Base-by-base conservation (phyloP, 345 rosid species). In the Arabis hirsuta region DNA sequence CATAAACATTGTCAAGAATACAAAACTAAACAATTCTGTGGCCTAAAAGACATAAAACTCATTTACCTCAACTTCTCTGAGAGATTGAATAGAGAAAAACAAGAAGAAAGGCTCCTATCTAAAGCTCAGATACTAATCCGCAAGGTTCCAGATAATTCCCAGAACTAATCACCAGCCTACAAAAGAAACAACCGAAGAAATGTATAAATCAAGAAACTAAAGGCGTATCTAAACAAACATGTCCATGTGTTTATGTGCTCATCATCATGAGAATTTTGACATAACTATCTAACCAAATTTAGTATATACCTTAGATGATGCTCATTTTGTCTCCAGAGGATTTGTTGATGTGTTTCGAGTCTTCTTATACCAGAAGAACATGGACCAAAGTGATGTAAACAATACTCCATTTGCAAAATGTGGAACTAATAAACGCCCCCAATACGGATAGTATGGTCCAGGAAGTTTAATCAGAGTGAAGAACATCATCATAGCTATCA, bases 361-460 rank as follows among this genome's bases (percentile, higher is more conserved):
- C 82, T 79, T 83, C 82, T 84, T 87, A 77, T 65, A 76, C 92
- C 97, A 86, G 41, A 72, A 39, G 65, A 82, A 76, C 19, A 79
- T 63, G 67, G 81, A 79, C 96, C 92, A 93, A 19, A 89, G 53
- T 60, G 86, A 77, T 73, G 88, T 89, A 78, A 80, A 62, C 52
- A 88, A 61, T 19, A 85, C 92, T 44, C 96, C 98, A 79, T 94
- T 94, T 2, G 97, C 95, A 39, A 94, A 45, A 73, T 87, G 97
- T 14, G 97, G 97, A 76, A 91, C 58, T 20, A 90, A 72, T 59
- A 91, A 74, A 16, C 96, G 91, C 12, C 97, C 92, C 97, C 97
- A 87, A 47, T 80, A 88, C 1, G 97, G 97, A 62, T 90, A 94
- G 75, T 79, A 89, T 2, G 98, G 97, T 48, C 98, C 98, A 4